Base-by-base conservation (phyloP, 805 yeast genomes). In the Starmera pachycereana region DNA sequence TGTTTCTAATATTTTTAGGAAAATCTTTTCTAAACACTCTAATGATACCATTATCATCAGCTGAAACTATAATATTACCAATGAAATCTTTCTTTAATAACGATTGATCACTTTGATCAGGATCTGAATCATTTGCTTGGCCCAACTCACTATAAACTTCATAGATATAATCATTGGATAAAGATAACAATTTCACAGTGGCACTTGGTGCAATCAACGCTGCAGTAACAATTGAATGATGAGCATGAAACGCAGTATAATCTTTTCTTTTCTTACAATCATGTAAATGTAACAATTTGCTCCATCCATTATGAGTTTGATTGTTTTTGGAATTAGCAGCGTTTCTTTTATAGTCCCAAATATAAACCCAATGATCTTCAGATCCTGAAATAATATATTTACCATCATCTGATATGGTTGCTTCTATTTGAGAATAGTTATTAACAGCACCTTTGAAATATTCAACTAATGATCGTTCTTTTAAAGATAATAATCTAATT, bases 341-440 rank as follows among this genome's bases (percentile, higher is more conserved):
- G 27, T 54, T 54, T 34, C 57, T 61, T 18, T 54, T 45, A 9
- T 71, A 58, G 40, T 72, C 70, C 97, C 97, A 90, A 11, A 85
- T 62, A 53, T 88, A 89, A 12, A 84, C 74, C 78, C 88, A 78
- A 49, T 84, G 86, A 60, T 89, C 92, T 55, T 89, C 96, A 11
- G 94, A 82, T 0, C 95, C 95, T 8, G 83, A 69, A 8, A 88
- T 69, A 6, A 88, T 70, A 51, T 73, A 74, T 11, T 61, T 52
- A 39, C 66, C 61, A 49, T 78, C 78, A 38, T 76, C 85, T 19
- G 79, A 74, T 3, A 73, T 53, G 0, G 74, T 60, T 0, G 96
- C 96, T 11, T 68, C 67, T 38, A 84, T 81, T 33, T 85, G 87
- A 6, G 90, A 75, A 36, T 78, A 73, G 40, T 71, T 72, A 57